Base-by-base conservation (phyloP, 2,329 filamentous ascomycete genomes). In the Arthroderma sp. region DNA sequence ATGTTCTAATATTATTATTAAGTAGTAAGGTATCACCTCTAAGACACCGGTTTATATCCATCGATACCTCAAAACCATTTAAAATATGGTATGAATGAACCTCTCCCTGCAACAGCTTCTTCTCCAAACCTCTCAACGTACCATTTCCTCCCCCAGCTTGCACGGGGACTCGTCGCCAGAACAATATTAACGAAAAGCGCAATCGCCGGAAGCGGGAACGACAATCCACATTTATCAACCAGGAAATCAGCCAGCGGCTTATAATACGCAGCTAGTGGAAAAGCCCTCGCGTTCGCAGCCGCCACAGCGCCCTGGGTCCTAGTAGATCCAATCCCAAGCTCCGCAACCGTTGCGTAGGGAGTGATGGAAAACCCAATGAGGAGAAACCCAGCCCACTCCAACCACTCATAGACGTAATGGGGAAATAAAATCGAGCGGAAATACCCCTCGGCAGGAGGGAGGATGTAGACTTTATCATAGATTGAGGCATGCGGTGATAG, bases 321-420 rank as follows among this genome's bases (percentile, higher is more conserved):
- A 0, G 60, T 53, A 0, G 59, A 61, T 8, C 64, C 68, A 6
- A 64, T 57, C 28, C 94, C 75, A 70, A 81, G 88, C 62, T 87
- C 96, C 0, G 89, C 91, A 3, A 75, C 63, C 91, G 15, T 22
- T 22, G 15, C 15, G 15, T 22, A 22, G 15, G 50, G 36, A 29
- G 50, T 48, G 9, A 68, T 58, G 0, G 61, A 54, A 0, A 60
- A 60, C 6, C 64, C 68, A 7, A 65, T 57, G 29, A 94, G 75
- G 70, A 81, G 87, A 62, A 87, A 98, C 0, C 91, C 91, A 3
- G 75, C 63, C 91, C 91, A 98, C 71, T 98, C 91, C 43, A 94
- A 61, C 91, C 91, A 98, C 67, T 98, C 91, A 59, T 81, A 83
- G n/a, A 94, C 71, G 62, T 95, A 98, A 62, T 98, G 91, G 52